Evolutionary conservation across 2,329 filamentous ascomycete species (phyloP), one percentile per base, ranked within the genome.

Genomic region (Biscogniauxia sp.): DNA sequence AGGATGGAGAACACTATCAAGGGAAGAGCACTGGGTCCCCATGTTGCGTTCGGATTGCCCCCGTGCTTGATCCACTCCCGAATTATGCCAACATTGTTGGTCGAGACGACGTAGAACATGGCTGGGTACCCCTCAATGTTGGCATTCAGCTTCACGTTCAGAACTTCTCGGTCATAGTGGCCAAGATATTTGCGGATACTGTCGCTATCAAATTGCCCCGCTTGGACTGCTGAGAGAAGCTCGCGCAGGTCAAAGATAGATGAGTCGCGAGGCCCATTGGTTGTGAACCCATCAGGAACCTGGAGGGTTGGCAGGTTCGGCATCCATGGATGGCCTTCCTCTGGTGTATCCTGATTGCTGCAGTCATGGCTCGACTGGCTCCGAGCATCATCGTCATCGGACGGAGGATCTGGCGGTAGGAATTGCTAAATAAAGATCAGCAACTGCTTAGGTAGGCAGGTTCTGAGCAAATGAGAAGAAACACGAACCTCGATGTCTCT

Each of bases 41-140:
- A 62, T 19, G 61, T 61, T 0, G 28, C 56, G 19, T 67, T 64
- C 5, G 61, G 57, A 49, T 68, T 26, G 17, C 64, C 64, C n/a
- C 67, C 67, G n/a, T 62, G 25, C 57, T 59, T 63, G 26, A 63
- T 56, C 62, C 65, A 68, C 5, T 63, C 13, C 3, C 61, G 55
- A n/a, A 68, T 64, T 15, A 66, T 45, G 5, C 50, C 26, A 1
- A 58, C 15, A n/a, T 65, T 37, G 20, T 64, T 57, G 1, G 60
- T 64, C 7, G 57, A 49, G 13, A 64, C 58, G 20, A 68, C 32
- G 28, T 64, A 69, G 52, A 69, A 68, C 17, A 68, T 64, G 6
- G 64, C 61, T 20, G 66, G 65, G 23, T 57, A 64, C 0, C 61
- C 65, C 1, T 62, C 53, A 5, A 69, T n/a, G 1, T 23, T 15